Evolutionary conservation across 1,139 yeast species (phyloP), one percentile per base, ranked within the genome.

Genomic region (Ogataea hybrid): DNA sequence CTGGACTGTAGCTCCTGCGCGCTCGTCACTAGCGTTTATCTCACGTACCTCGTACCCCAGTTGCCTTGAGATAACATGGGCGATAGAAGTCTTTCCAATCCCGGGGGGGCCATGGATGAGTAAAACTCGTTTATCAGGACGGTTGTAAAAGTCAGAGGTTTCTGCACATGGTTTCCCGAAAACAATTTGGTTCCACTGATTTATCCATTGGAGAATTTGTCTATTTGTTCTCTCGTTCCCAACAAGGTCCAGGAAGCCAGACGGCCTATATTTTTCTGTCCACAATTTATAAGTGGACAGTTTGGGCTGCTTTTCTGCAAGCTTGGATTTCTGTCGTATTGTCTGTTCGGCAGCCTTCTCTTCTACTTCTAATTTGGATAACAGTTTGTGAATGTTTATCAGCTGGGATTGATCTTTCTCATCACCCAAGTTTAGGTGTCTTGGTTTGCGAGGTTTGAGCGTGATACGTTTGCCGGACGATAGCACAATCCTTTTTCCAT

Each of bases 71-170:
- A 89, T 74, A 2, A 88, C 75, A 60, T 90, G 96, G 0, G 94
- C 89, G 3, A 89, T 82, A 0, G 95, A 79, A 0, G 98, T 92
- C 61, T 92, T 92, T 6, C 98, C 98, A n/a, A 86, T 74, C 1
- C 98, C 98, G 1, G 96, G 90, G 0, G 97, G 95, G 0, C 98
- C 98, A 59, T 84, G 88, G 3, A 92, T 74, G 37, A 92, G 66
- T 29, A 92, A 60, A 1, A 92, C 71, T 51, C 79, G 84, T 42
- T 72, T 73, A n/a, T 63, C 67, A 0, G 97, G 97, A 37, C 97
- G 70, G 6, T 82, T 79, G 34, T 75, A 68, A 0, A 77, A 71
- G 59, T 88, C 96, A 34, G 28, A 27, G 8, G 42, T 30, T 39
- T 48, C 29, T 32, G 29, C 17, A 21, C 35, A 37, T 5, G 35